phyloP scores from a whole-genome alignment of 257 asterid genomes.

The Voacanga thouarsii region DNA sequence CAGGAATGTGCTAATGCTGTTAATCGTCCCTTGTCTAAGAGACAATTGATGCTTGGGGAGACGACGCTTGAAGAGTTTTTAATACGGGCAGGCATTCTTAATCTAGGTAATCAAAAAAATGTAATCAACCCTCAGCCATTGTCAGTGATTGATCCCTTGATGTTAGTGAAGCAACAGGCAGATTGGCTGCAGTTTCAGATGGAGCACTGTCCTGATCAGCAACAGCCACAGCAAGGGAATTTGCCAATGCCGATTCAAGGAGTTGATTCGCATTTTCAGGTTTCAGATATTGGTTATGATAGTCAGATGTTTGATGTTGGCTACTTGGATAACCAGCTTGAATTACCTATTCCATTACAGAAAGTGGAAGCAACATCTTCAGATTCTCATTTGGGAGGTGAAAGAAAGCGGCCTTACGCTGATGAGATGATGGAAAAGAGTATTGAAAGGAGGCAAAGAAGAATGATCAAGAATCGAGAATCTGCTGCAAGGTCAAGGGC shows the following conservation, averaged over 20 bases:
- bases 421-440: constrained; percentile 29
- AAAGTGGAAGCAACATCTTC: constrained; percentile 5
- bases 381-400: constrained; percentile 11
- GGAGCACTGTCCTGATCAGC: neutral
- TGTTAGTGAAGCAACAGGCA: constrained; percentile 1
- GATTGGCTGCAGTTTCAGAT: constrained; percentile 9
- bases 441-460: constrained; percentile 35
- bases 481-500: constrained; percentile 57
- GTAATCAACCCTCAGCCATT: neutral
- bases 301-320: constrained; percentile 23
- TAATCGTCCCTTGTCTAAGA: neutral
- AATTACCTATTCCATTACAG: neutral
- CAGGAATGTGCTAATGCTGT: constrained; percentile 1
- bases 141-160: constrained; percentile 2
- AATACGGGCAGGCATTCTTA: constrained; percentile 13
- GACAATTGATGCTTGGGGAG: constrained; percentile 13
- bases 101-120: constrained; percentile 3
- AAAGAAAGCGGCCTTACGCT: neutral
- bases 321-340: constrained; percentile 12
- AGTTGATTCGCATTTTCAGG: neutral
- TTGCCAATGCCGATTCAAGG: constrained; percentile 17
- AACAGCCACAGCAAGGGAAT: constrained; percentile 16
- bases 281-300: constrained; percentile 15
- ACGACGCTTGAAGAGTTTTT: constrained; percentile 20
- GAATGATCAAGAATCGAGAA: constrained; percentile 52